These are phyloP conservation scores for Acanthamoeba triangularis DNA, from an alignment of 208 protist genomes.

Conservation along the genomic window DNA sequence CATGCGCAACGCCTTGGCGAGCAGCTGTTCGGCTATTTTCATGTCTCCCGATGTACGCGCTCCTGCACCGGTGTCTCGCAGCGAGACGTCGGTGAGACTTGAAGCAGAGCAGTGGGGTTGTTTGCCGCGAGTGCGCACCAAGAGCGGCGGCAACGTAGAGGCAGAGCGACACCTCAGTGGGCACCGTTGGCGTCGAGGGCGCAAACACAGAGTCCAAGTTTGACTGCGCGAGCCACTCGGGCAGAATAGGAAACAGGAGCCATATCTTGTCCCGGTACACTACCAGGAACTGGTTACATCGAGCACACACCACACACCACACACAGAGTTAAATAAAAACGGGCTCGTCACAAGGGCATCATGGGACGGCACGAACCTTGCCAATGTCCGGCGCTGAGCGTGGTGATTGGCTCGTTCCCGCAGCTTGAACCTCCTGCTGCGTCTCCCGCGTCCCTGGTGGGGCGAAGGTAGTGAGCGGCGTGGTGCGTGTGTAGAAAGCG, in stretches of 20 bases:
- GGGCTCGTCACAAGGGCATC: not conserved
- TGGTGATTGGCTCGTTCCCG: not conserved
- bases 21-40: not conserved
- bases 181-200: not conserved
- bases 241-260: conserved; percentile 8
- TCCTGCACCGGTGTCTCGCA: not conserved
- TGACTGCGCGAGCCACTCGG: not conserved
- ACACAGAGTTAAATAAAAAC: not conserved
- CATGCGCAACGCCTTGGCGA: not conserved
- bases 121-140: not conserved
- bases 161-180: not conserved
- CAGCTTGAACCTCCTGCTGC: not conserved
- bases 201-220: not conserved
- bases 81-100: not conserved
- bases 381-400: not conserved
- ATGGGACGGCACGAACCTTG: not conserved
- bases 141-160: conserved; percentile 25
- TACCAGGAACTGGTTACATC: not conserved
- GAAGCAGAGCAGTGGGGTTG: not conserved
- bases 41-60: conserved; percentile 18
- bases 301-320: not conserved
- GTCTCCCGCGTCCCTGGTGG: too few species aligned
- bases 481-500: too few species aligned
- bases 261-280: conserved; percentile 36
- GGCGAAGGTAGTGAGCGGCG: too few species aligned